Evolutionary conservation across 2,329 filamentous ascomycete species (phyloP).

Genomic region (Mariannaea elegans): DNA sequence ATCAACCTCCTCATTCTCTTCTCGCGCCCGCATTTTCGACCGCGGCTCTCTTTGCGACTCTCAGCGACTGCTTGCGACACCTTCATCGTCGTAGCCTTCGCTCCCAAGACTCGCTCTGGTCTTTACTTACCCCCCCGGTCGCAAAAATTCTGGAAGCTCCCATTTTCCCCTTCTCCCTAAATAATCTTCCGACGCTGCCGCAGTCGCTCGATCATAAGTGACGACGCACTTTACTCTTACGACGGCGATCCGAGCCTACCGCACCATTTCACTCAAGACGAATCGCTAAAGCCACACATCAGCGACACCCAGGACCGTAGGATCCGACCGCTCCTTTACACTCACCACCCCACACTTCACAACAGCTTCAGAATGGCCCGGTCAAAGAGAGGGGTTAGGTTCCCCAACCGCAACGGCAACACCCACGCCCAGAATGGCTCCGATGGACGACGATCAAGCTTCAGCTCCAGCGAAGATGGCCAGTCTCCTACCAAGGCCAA

Average conservation of each 20-base stretch:
- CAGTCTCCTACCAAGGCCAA: conserved; percentile 44
- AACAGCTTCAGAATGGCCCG: conserved; percentile 44
- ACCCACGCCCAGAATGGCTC: conserved; percentile 42
- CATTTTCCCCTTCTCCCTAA: not conserved
- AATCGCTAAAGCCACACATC: not conserved
- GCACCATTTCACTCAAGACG: not conserved
- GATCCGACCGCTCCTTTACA: not conserved
- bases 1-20: conserved; percentile 1
- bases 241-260: not conserved
- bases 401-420: conserved; percentile 57
- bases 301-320: not conserved
- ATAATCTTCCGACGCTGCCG: conserved; percentile 20
- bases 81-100: not conserved
- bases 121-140: conserved; percentile 6
- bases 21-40: conserved; percentile 8
- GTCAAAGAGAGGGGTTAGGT: conserved; percentile 62
- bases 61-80: not conserved
- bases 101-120: not conserved
- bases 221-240: conserved; percentile 1
- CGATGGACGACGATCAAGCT: conserved; percentile 72
- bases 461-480: conserved; percentile 71
- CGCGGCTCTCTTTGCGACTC: not conserved
- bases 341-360: conserved; percentile 8
- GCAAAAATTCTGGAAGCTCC: conserved; percentile 13
- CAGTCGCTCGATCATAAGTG: conserved; percentile 13